These are phyloP conservation scores for Cladosporium colombiae DNA, from an alignment of 2,329 filamentous ascomycete species.

Conservation along the genomic window DNA sequence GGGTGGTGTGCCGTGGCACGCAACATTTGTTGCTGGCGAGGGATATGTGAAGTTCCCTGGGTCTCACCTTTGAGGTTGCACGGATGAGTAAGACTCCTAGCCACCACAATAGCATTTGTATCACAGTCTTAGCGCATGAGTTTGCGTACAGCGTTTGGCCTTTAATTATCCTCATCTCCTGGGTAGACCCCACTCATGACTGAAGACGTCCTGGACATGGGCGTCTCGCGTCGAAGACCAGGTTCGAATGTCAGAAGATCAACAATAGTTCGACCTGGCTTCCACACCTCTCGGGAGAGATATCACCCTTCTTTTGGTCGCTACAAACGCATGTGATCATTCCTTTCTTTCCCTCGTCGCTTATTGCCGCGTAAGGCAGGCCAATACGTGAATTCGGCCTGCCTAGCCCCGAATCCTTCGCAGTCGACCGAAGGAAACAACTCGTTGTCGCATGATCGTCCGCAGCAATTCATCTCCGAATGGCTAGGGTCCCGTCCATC, in stretches of 20 bases:
- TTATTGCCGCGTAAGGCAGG: not conserved
- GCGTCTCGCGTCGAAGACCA: no score
- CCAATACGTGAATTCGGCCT: not conserved
- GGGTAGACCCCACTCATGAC: no score
- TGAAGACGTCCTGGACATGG: no score
- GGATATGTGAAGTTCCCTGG: constrained; percentile 24
- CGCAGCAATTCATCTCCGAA: not conserved
- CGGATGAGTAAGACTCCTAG: no score
- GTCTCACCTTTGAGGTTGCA: not conserved
- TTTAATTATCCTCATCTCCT: no score
- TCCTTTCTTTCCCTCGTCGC: not conserved
- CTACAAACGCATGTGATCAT: not conserved
- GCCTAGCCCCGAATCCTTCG: not conserved
- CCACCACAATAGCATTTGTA: no score
- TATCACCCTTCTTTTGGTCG: no score
- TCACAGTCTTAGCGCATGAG: no score
- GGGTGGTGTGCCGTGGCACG: constrained; percentile 25
- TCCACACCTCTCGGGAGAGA: no score
- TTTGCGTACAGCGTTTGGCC: no score
- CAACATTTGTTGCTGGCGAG: constrained; percentile 26
- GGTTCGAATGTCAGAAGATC: no score
- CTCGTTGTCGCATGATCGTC: not conserved
- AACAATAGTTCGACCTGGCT: no score
- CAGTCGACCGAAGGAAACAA: not conserved
- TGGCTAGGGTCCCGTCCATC: not conserved